These are phyloP conservation scores for Mycena floridula DNA, from an alignment of 768 basidiomycete species.

Conservation along the genomic window DNA sequence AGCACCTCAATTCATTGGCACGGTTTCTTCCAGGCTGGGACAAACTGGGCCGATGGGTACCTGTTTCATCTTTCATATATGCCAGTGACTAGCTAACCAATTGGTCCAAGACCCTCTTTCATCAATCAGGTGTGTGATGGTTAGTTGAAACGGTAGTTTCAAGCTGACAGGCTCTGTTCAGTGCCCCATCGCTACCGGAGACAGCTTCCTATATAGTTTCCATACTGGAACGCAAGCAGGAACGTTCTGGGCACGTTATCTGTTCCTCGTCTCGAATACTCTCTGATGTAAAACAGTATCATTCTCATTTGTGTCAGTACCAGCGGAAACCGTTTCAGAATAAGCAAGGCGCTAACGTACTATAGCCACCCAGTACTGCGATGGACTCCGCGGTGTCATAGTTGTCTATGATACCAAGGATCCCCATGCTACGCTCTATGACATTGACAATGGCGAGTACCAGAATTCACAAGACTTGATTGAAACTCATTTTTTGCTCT, in stretches of 20 bases:
- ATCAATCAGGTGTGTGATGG: too few relatives aligned
- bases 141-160: constrained; percentile 1
- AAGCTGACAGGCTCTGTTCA: too few relatives aligned
- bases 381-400: constrained; percentile 33
- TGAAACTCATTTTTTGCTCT: neutral
- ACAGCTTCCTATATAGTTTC: constrained; percentile 24
- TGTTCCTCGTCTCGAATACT: too few relatives aligned
- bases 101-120: neutral
- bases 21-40: constrained; percentile 15
- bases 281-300: too few relatives aligned
- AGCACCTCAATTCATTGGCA: constrained; percentile 28
- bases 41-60: constrained; percentile 11
- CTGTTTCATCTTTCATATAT: constrained; percentile 2
- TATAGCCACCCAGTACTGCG: constrained; percentile 33
- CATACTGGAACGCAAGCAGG: constrained; percentile 21
- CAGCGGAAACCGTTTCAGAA: neutral
- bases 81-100: neutral
- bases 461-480: neutral
- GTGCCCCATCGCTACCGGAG: constrained; percentile 21
- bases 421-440: constrained; percentile 12
- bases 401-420: constrained; percentile 26
- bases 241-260: too few relatives aligned
- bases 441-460: constrained; percentile 17
- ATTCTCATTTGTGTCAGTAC: neutral
- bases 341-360: constrained; percentile 3